phyloP scores from a whole-genome alignment of 768 basidiomycete species.

The Trametes cinnabarina region DNA sequence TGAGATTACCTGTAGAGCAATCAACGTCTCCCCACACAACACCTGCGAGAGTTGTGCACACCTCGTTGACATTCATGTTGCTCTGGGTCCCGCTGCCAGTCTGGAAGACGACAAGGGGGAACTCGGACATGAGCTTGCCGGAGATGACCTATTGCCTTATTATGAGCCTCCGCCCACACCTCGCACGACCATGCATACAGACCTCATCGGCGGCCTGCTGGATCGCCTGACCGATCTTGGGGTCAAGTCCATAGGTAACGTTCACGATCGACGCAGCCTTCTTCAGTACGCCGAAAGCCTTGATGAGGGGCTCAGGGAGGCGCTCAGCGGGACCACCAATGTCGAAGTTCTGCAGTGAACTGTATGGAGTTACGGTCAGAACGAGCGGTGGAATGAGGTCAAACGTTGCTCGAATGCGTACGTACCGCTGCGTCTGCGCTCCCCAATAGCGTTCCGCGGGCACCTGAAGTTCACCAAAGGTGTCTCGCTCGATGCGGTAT shows the following conservation, averaged over 20 bases:
- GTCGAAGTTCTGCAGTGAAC: slow-evolving; percentile 96
- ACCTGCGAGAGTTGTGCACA: slow-evolving; percentile 26
- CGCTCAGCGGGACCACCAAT: slow-evolving; percentile 95
- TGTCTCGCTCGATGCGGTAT: slow-evolving; percentile 84
- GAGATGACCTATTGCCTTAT: slow-evolving; percentile 77
- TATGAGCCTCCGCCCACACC: not conserved
- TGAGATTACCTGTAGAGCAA: slow-evolving; percentile 74
- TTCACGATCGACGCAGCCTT: slow-evolving; percentile 95
- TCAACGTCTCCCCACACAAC: not conserved
- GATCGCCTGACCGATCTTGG: slow-evolving; percentile 84
- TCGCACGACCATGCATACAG: slow-evolving; percentile 22
- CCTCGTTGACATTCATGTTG: slow-evolving; percentile 99
- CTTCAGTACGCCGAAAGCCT: slow-evolving; percentile 96
- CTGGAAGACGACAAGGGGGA: slow-evolving; percentile 98
- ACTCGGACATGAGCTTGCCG: slow-evolving; percentile 91
- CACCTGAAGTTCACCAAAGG: slow-evolving; percentile 93
- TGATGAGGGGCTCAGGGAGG: slow-evolving; percentile 92
- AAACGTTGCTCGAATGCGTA: not conserved
- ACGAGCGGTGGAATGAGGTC: not conserved
- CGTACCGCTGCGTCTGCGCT: slow-evolving; percentile 92
- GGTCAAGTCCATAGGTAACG: slow-evolving; percentile 84
- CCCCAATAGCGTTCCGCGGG: slow-evolving; percentile 93
- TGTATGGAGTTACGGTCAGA: slow-evolving; percentile 29
- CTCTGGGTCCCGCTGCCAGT: slow-evolving; percentile 98
- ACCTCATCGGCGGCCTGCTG: slow-evolving; percentile 93